Base-by-base conservation (phyloP, 306 rosid genomes). In the Alnus glutinosa region DNA sequence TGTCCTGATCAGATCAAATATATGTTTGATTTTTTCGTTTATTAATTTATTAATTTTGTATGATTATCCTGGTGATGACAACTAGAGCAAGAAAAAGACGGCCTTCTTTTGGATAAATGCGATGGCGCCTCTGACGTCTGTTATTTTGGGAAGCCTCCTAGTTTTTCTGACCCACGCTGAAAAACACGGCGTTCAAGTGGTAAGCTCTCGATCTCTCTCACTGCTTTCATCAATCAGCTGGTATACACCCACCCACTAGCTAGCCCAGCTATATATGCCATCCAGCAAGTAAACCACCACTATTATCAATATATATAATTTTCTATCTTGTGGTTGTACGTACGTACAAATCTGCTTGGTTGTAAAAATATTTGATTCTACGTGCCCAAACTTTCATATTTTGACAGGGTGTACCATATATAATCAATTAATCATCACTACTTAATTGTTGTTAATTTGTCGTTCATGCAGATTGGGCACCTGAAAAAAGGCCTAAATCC, bases 181-280 rank as follows among this genome's bases (percentile, higher is more conserved):
- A 79, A 93, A 85, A 44, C 97, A 95, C 16, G 99, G 98, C 14
- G 96, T 95, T 73, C 82, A 92, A 91, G 96, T 93, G 90, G 99
- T 95, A 44, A 92, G 87, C 57, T 10, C 19, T 74, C 68, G 23
- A 10, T 39, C 19, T 52, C 4, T 36, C 30, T 15, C 48, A 1
- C 19, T 12, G 28, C 28, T 23, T 23, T 23, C 28, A 23, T 23
- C 28, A 23, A 23, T 23, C 28, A 23, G 28, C 28, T 23, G 28
- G 28, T 23, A 23, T 23, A 23, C 28, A 23, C 28, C 28, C 28
- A 23, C 28, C 34, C 34, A 10, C 66, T 5, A 42, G 46, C 46
- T 42, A 42, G 46, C 46, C 7, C 28, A 23, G 28, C 28, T 23
- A 23, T 23, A 23, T 59, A 1, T 59, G 66, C 14, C 32, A 59